These are phyloP conservation scores for Albophoma yamanashiensis DNA, from an alignment of 2,329 filamentous ascomycete genomes.

Conservation along the genomic window DNA sequence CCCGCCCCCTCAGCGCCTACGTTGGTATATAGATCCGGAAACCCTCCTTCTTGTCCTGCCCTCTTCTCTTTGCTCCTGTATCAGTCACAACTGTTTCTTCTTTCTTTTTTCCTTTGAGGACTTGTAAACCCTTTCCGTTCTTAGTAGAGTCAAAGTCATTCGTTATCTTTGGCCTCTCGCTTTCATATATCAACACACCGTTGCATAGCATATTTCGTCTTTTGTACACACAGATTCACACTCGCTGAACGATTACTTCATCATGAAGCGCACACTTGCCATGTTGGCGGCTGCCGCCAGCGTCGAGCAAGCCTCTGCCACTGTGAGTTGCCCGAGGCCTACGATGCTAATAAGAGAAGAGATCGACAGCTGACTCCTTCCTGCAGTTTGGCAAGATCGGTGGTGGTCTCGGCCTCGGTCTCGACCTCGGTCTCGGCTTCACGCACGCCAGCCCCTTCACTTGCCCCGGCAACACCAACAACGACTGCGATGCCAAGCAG, in stretches of 20 bases:
- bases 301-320: conserved; percentile 38
- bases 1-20: background rate
- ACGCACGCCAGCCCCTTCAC: conserved; percentile 39
- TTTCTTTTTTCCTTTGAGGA: background rate
- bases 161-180: conserved; percentile 1
- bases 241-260: conserved; percentile 13
- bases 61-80: background rate
- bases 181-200: conserved; percentile 15
- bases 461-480: conserved; percentile 63
- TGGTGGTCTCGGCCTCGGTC: background rate
- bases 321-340: conserved; percentile 10
- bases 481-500: conserved; percentile 66
- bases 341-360: background rate
- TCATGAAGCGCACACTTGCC: conserved; percentile 41
- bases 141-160: background rate
- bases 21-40: background rate
- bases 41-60: background rate
- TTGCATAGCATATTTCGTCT: background rate
- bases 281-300: conserved; percentile 40
- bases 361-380: background rate
- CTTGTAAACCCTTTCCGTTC: background rate
- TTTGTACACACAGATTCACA: conserved; percentile 12
- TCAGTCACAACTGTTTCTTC: background rate
- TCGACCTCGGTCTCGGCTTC: conserved; percentile 2
- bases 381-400: background rate